A percentile compares a stretch with the other conserved stretches of the same genome.
phyloP scores from a whole-genome alignment of 108 stramenopile genomes.

The Cylindrotheca closterium region DNA sequence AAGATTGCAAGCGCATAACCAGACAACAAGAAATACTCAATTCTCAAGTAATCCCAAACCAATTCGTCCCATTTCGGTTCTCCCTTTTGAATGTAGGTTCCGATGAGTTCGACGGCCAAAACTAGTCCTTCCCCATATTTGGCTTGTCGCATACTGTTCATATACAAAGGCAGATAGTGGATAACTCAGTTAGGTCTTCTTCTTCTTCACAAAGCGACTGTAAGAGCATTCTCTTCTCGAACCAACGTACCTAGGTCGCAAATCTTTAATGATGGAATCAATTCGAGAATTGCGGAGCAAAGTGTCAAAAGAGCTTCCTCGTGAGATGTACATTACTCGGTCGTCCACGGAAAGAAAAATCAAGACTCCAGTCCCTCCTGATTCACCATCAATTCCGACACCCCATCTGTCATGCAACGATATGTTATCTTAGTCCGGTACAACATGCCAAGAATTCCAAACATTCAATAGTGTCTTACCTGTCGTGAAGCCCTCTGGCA shows the following conservation, averaged over 20 bases:
- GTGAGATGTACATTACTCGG: constrained; percentile 52
- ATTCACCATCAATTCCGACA: constrained; percentile 32
- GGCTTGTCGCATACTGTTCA: constrained; percentile 26
- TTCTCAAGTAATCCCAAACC: not conserved
- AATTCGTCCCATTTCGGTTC: constrained; percentile 35
- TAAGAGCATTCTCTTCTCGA: no score
- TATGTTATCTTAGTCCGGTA: no score
- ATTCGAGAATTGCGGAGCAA: constrained; percentile 39
- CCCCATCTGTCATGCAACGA: constrained; percentile 52
- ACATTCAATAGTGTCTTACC: no score
- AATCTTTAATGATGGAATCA: constrained; percentile 29
- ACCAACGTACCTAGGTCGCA: constrained; percentile 24
- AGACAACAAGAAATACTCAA: constrained; percentile 4
- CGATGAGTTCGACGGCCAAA: constrained; percentile 21
- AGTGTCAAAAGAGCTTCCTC: constrained; percentile 34
- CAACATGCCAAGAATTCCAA: no score
- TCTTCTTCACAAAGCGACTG: no score
- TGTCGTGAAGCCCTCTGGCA: constrained; percentile 9
- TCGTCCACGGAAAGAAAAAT: constrained; percentile 49
- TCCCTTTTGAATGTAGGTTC: constrained; percentile 29
- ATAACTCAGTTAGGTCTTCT: no score
- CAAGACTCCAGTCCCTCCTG: constrained; percentile 58
- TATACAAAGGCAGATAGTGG: no score
- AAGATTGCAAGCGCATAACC: constrained; percentile 16
- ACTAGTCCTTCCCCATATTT: constrained; percentile 38